Percentiles rank a stretch among this genome's conserved stretches.
phyloP scores from a whole-genome alignment of 495 filamentous ascomycete species.

The Mycothermus thermophilus region DNA sequence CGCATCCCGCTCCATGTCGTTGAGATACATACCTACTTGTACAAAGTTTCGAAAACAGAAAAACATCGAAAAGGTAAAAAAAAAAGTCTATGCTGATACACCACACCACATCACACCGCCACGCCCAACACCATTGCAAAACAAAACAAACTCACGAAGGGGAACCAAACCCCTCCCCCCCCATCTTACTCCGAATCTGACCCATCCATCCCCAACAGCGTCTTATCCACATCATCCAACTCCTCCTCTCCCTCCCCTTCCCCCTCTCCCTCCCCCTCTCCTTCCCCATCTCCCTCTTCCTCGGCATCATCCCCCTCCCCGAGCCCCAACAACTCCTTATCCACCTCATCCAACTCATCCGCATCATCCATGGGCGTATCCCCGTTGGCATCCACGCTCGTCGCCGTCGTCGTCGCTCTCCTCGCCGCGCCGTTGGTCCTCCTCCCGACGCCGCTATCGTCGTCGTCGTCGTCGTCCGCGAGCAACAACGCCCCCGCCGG shows the following conservation, averaged over 20 bases:
- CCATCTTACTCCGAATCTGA: constrained; percentile 28
- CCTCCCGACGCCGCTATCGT: constrained; percentile 27
- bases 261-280: constrained; percentile 20
- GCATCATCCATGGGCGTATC: constrained; percentile 9
- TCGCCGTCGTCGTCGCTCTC: constrained; percentile 17
- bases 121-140: not conserved
- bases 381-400: constrained; percentile 1
- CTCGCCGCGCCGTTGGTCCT: too few species aligned
- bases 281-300: constrained; percentile 17
- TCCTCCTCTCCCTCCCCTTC: constrained; percentile 34
- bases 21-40: too few species aligned
- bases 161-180: not conserved
- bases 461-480: constrained; percentile 8
- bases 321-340: constrained; percentile 5
- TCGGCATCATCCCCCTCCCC: constrained; percentile 31
- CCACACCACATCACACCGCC: too few species aligned
- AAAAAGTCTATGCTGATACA: too few species aligned
- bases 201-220: constrained; percentile 31
- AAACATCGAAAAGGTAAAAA: too few species aligned
- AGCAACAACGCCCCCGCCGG: constrained; percentile 4
- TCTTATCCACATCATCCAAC: constrained; percentile 41
- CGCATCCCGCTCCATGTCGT: too few species aligned
- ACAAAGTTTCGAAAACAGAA: too few species aligned
- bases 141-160: not conserved
- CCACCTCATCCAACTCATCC: constrained; percentile 21